Evolutionary conservation across 768 basidiomycete genomes (phyloP), one percentile per base, ranked within the genome.

Genomic region (Pleurotus eryngii): DNA sequence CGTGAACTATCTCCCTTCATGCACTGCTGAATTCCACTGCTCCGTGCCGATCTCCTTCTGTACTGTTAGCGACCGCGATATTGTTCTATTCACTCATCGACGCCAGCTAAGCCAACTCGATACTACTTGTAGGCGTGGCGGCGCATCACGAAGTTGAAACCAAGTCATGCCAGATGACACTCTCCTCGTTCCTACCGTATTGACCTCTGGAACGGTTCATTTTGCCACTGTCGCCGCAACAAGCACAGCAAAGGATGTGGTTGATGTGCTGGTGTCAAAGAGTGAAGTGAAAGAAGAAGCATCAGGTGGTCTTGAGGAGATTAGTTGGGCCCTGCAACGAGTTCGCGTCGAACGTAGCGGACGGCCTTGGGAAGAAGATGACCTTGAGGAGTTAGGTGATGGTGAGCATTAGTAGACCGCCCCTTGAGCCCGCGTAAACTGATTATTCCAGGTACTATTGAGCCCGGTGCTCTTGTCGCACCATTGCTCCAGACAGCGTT

Each of bases 291-390:
- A 72, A 62, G 61, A 69, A 15, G 85, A 85, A 39, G 68, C 85
- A 14, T 74, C 88, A 3, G 84, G 82, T 8, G 80, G 82, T 62
- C 71, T 86, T 14, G 71, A 80, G 43, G 79, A 84, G 27, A 70
- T 68, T 54, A 82, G 80, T 4, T 93, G 90, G 90, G 86, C 82
- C 18, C 68, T 93, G 58, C 90, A 90, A 68, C 74, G 68, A 54
- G 78, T 90, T 46, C 77, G 86, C 47, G 74, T 68, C 40, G 84
- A 91, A 65, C 75, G 71, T 18, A 70, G 69, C 47, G 89, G 89
- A 49, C 75, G 84, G 20, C 67, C 74, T 55, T 90, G 91, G 89
- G 85, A 86, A 61, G 86, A 90, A 61, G 76, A 80, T 2, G 89
- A 90, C 60, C 76, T 93, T 3, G 78, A 82, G 57, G 72, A 72